These are phyloP conservation scores for Citropsis articulata DNA, from an alignment of 345 rosid genomes.

Conservation along the genomic window DNA sequence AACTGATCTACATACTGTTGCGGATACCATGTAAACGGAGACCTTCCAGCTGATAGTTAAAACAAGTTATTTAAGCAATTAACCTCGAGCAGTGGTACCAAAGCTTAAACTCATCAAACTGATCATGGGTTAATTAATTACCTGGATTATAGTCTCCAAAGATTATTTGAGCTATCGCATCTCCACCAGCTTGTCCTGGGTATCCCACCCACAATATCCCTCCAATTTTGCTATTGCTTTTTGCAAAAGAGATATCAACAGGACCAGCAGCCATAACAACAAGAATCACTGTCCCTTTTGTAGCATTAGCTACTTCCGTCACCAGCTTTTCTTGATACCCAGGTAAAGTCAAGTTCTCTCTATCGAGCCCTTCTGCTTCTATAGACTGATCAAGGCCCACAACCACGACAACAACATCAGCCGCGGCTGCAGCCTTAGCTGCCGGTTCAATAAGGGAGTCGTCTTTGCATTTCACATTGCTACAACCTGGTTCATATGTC, in stretches of 20 bases:
- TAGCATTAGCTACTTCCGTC: conserved; percentile 28
- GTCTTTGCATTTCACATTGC: conserved; percentile 27
- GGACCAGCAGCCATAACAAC: conserved; percentile 52
- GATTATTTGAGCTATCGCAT: conserved; percentile 44
- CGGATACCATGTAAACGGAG: conserved; percentile 53
- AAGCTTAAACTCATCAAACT: neutral
- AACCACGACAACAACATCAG: conserved; percentile 34
- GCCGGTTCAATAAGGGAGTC: conserved; percentile 19
- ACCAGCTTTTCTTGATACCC: conserved; percentile 44
- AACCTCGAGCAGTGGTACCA: neutral
- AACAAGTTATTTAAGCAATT: neutral
- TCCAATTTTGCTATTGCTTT: conserved; percentile 20
- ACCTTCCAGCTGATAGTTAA: conserved; percentile 38
- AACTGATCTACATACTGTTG: conserved; percentile 36
- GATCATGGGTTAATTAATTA: conserved; percentile 2
- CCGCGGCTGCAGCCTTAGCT: conserved; percentile 20
- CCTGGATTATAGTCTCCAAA: conserved; percentile 51
- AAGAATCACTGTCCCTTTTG: conserved; percentile 33
- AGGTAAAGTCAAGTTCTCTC: conserved; percentile 43
- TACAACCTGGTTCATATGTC: conserved; percentile 33
- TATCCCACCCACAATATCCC: conserved; percentile 56
- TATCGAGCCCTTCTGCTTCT: conserved; percentile 43
- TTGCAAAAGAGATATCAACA: conserved; percentile 41
- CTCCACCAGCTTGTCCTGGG: conserved; percentile 60
- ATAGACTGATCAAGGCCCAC: conserved; percentile 44